phyloP scores from a whole-genome alignment of 202 grass and related monocot genomes.

The Saccharum hybrid region DNA sequence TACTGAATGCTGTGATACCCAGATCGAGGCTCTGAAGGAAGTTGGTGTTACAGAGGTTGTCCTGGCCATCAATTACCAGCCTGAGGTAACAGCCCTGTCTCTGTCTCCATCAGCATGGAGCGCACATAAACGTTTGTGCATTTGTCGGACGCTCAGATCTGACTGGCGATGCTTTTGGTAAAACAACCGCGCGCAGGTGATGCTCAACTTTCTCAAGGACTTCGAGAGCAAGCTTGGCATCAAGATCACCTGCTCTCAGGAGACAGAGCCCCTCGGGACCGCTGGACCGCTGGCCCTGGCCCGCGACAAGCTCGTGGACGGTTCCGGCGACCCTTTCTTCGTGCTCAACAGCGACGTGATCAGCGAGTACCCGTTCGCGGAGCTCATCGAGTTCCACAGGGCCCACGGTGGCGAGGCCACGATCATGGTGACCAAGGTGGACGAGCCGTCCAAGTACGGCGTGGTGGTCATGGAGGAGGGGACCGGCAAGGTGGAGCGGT shows the following conservation, averaged over 20 bases:
- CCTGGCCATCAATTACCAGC: conserved; percentile 88
- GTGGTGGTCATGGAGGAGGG: conserved; percentile 85
- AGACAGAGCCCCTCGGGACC: conserved; percentile 83
- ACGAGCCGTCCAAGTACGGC: conserved; percentile 91
- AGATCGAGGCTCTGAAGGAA: conserved; percentile 90
- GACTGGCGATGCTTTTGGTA: conserved; percentile 21
- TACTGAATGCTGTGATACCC: conserved; percentile 28
- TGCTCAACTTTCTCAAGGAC: conserved; percentile 89
- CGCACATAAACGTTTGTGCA: conserved; percentile 4
- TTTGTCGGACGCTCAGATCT: conserved; percentile 23
- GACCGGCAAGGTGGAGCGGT: conserved; percentile 80
- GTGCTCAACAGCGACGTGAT: conserved; percentile 91
- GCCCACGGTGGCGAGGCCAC: conserved; percentile 82
- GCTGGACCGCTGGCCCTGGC: conserved; percentile 81
- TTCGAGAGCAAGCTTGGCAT: conserved; percentile 89
- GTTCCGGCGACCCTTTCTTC: conserved; percentile 86
- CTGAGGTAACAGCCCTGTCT: conserved; percentile 58
- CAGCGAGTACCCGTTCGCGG: conserved; percentile 84
- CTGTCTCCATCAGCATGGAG: background rate
- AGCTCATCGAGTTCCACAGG: conserved; percentile 83
- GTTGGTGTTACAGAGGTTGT: conserved; percentile 89
- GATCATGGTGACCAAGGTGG: conserved; percentile 93
- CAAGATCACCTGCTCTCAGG: conserved; percentile 85
- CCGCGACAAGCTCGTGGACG: conserved; percentile 71
- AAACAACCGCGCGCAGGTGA: conserved; percentile 49